These are phyloP conservation scores for Pichia inconspicua DNA, from an alignment of 1,139 yeast species.

Conservation along the genomic window DNA sequence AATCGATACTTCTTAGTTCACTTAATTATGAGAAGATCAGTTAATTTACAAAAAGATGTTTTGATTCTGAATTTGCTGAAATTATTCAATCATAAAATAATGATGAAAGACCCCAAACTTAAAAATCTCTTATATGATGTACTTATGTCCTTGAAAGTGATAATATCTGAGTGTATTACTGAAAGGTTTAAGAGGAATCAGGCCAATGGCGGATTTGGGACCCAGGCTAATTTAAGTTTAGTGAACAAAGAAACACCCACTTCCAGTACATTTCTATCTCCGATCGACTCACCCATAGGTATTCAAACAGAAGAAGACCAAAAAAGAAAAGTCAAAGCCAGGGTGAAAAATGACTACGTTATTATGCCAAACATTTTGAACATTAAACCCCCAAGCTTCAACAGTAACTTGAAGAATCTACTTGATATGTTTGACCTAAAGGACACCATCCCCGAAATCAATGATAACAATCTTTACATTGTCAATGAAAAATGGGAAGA, in stretches of 20 bases:
- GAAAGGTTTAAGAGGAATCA: constrained; percentile 10
- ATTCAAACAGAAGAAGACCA: not conserved
- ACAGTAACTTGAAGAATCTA: constrained; percentile 23
- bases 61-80: constrained; percentile 40
- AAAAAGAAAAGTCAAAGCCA: not conserved
- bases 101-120: constrained; percentile 41
- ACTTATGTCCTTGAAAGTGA: constrained; percentile 44
- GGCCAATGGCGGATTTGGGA: not conserved
- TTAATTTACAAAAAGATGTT: constrained; percentile 32
- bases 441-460: constrained; percentile 20
- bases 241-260: constrained; percentile 5
- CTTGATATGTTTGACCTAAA: constrained; percentile 17
- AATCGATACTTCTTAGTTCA: constrained; percentile 38
- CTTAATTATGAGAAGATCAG: constrained; percentile 27
- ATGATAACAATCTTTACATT: constrained; percentile 13
- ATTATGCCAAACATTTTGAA: constrained; percentile 18
- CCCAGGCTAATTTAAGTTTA: not conserved
- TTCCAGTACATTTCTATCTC: constrained; percentile 15
- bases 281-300: constrained; percentile 20
- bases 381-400: constrained; percentile 27
- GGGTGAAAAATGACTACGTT: constrained; percentile 1
- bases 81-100: constrained; percentile 37
- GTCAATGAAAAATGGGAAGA: constrained; percentile 14
- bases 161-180: constrained; percentile 24
- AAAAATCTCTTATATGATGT: constrained; percentile 58